Conservation (phyloP, 2,329 filamentous ascomycete genomes). For the Fusarium pseudonygamai region DNA sequence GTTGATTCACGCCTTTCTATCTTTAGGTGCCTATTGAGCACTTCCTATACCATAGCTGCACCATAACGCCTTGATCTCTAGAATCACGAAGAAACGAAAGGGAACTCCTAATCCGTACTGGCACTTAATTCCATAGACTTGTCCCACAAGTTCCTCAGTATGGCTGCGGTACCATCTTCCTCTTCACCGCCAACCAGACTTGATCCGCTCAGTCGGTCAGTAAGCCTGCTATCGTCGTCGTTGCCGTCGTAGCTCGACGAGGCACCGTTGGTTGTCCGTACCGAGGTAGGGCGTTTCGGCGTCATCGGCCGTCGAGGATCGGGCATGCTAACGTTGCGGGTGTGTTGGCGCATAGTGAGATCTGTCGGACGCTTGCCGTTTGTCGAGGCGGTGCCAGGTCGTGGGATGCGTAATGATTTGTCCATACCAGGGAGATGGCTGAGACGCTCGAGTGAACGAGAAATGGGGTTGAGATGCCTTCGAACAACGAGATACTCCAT, state of each 20-base stretch:
- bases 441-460: constrained; percentile 64
- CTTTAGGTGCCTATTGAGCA: constrained; percentile 19
- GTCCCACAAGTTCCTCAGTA: constrained; percentile 70
- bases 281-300: constrained; percentile 48
- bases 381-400: constrained; percentile 49
- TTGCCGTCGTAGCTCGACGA: constrained; percentile 59
- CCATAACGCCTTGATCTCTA: constrained; percentile 15
- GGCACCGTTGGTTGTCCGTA: constrained; percentile 49
- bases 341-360: constrained; percentile 48
- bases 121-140: constrained; percentile 67
- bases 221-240: constrained; percentile 55
- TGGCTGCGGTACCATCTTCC: constrained; percentile 59
- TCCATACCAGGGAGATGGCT: constrained; percentile 60
- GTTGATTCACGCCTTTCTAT: constrained; percentile 20
- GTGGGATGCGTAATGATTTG: constrained; percentile 60
- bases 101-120: constrained; percentile 48
- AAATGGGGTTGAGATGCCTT: constrained; percentile 76
- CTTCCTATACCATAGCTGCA: constrained; percentile 14
- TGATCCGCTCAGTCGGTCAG: constrained; percentile 58
- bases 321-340: constrained; percentile 53
- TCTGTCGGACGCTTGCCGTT: constrained; percentile 51
- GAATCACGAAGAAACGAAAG: constrained; percentile 13
- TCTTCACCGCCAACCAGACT: constrained; percentile 61
- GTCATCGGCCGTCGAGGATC: constrained; percentile 46
- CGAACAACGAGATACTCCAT: constrained; percentile 80